Evolutionary conservation across 306 rosid genomes (phyloP), one percentile per base, ranked within the genome.

Genomic region (Trichosanthes cucumerina): DNA sequence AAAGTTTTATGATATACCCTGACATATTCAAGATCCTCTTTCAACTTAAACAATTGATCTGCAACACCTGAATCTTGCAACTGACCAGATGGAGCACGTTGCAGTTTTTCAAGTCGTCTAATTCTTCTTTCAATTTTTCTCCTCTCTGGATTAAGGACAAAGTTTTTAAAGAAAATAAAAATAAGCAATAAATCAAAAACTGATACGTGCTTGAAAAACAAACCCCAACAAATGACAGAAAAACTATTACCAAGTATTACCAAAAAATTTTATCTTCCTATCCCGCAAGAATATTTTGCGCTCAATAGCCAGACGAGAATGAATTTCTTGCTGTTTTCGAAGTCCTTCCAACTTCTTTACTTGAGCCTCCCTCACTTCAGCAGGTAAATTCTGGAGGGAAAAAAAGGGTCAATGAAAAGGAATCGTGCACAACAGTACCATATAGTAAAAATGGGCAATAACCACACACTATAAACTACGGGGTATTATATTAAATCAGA

Each of bases 11-110:
- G 33, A 84, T 87, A 81, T 66, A 95, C 99, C 90, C 88, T 88
- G 81, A 92, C 97, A 87, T 95, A 95, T 88, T 88, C 89, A 81
- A 95, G 97, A 89, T 92, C 99, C 71, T 95, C 87, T 79, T 92
- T 92, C 65, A 92, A 88, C 36, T 85, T 84, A n/a, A 92, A 87
- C 85, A 92, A 95, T 78, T 92, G 97, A 13, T 88, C 89, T 16
- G 91, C 80, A 10, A 43, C 47, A 63, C 82, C 89, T 63, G 91
- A 82, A 77, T 88, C 88, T 74, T 92, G 96, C 7, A 82, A 80
- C 86, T 89, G 93, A 60, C 83, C 82, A 38, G 93, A 84, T 11
- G 92, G 89, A 49, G 92, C 78, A 43, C 97, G 97, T 34, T 92
- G 97, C 66, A 88, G 89, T 78, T 87, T 92, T 87, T 95, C 97